A percentile compares a stretch with the other conserved stretches of the same genome.
Evolutionary conservation across 805 yeast species (phyloP).

Genomic region (Candida sonorensis): DNA sequence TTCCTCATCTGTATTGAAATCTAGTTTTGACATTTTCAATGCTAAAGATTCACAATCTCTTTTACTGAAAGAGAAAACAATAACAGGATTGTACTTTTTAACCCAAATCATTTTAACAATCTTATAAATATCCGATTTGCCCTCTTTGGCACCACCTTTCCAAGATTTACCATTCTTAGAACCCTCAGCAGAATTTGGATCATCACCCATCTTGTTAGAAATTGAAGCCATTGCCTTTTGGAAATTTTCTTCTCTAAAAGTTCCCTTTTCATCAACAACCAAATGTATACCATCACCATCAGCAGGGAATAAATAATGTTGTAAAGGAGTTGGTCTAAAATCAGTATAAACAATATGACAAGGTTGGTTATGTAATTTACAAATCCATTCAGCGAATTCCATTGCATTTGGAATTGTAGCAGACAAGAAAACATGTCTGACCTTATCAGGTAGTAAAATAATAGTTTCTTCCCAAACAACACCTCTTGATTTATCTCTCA

Average conservation of each 20-base stretch:
- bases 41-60: constrained; percentile 96
- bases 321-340: constrained; percentile 97
- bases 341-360: constrained; percentile 98
- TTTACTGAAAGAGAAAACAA: constrained; percentile 96
- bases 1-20: constrained; percentile 91
- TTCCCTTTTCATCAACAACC: constrained; percentile 95
- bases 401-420: constrained; percentile 98
- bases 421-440: constrained; percentile 80
- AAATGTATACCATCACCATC: constrained; percentile 97
- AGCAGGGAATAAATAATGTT: constrained; percentile 96
- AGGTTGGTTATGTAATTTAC: constrained; percentile 90
- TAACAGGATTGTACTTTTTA: constrained; percentile 94
- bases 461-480: constrained; percentile 99
- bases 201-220: constrained; percentile 77
- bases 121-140: constrained; percentile 81
- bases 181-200: constrained; percentile 54
- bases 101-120: constrained; percentile 98
- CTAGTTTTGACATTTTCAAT: constrained; percentile 89
- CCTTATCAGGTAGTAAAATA: constrained; percentile 95
- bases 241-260: constrained; percentile 94
- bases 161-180: constrained; percentile 61
- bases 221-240: constrained; percentile 98
- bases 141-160: constrained; percentile 72
- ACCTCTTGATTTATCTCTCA: constrained; percentile 94
- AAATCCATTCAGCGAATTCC: constrained; percentile 99